These are phyloP conservation scores for Venturia aucupariae DNA, from an alignment of 2,329 filamentous ascomycete genomes.

Conservation along the genomic window DNA sequence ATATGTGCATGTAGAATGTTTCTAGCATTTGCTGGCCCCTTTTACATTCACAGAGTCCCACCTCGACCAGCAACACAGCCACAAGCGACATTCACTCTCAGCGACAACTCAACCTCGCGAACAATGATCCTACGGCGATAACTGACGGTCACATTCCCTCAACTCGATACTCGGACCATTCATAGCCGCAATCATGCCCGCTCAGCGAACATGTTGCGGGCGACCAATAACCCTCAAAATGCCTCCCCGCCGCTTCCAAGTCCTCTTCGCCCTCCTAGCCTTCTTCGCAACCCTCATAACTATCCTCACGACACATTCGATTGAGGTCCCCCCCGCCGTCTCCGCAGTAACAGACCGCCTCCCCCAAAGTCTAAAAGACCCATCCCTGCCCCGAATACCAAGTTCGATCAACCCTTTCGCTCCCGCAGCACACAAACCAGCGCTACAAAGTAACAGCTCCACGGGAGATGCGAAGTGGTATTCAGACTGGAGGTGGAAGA, in stretches of 20 bases:
- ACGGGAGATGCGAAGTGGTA: slow-evolving; percentile 76
- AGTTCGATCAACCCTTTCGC: slow-evolving; percentile 48
- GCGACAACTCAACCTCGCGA: slow-evolving; percentile 11
- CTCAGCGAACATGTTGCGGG: slow-evolving; percentile 26
- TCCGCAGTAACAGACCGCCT: slow-evolving; percentile 28
- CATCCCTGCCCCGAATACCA: slow-evolving; percentile 23
- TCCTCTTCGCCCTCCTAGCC: slow-evolving; percentile 30
- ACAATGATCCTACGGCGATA: slow-evolving; percentile 16
- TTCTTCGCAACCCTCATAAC: slow-evolving; percentile 29
- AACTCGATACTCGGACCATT: background rate
- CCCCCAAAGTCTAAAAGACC: slow-evolving; percentile 32
- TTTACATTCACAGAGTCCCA: background rate
- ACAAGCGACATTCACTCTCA: background rate
- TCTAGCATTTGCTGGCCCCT: background rate
- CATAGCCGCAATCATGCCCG: slow-evolving; percentile 22
- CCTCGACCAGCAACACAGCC: background rate
- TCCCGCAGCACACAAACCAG: slow-evolving; percentile 60
- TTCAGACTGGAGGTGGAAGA: slow-evolving; percentile 81
- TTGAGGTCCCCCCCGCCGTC: slow-evolving; percentile 17
- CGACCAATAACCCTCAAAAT: slow-evolving; percentile 26
- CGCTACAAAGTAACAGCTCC: slow-evolving; percentile 68
- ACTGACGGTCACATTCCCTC: slow-evolving; percentile 14
- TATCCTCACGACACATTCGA: slow-evolving; percentile 26
- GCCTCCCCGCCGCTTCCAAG: slow-evolving; percentile 39
- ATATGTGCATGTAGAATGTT: background rate